A percentile compares a stretch with the other conserved stretches of the same genome.
Evolutionary conservation across 768 basidiomycete genomes (phyloP).

Genomic region (Naganishia onofrii): DNA sequence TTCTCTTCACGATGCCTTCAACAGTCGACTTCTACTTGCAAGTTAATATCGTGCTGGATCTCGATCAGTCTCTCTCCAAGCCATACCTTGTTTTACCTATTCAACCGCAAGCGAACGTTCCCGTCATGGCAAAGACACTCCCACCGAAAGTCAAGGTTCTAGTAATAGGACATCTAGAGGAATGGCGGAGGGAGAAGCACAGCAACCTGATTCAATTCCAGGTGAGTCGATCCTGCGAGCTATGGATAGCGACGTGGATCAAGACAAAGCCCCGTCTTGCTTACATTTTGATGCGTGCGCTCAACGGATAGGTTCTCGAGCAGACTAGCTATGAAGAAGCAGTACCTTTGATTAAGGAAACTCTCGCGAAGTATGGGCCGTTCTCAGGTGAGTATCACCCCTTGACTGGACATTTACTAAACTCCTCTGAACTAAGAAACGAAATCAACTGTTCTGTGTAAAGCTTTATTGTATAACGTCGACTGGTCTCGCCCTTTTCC

Average conservation of each 20-base stretch:
- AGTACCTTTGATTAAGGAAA: background rate
- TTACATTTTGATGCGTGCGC: background rate
- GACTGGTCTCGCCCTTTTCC: constrained; percentile 17
- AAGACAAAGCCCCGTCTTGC: background rate
- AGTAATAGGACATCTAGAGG: background rate
- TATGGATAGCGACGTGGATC: background rate
- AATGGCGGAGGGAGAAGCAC: background rate
- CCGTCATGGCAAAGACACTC: background rate
- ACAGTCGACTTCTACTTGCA: too few species aligned
- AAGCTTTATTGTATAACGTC: background rate
- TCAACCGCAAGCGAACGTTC: background rate
- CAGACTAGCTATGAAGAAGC: constrained; percentile 1
- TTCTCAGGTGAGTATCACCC: background rate
- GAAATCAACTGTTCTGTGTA: too few species aligned
- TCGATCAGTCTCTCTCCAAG: background rate
- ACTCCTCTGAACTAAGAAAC: background rate
- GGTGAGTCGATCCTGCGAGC: background rate
- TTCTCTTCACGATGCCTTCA: too few species aligned
- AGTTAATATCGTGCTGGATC: too few species aligned
- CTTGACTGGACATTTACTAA: too few species aligned
- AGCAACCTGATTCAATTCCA: background rate
- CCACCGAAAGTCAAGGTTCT: constrained; percentile 1
- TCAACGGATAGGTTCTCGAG: background rate
- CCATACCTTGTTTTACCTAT: background rate
- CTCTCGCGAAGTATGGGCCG: background rate